A percentile compares a stretch with the other conserved stretches of the same genome.
Evolutionary conservation across 345 rosid species (phyloP).

Genomic region (Cardiospermum halicacabum): DNA sequence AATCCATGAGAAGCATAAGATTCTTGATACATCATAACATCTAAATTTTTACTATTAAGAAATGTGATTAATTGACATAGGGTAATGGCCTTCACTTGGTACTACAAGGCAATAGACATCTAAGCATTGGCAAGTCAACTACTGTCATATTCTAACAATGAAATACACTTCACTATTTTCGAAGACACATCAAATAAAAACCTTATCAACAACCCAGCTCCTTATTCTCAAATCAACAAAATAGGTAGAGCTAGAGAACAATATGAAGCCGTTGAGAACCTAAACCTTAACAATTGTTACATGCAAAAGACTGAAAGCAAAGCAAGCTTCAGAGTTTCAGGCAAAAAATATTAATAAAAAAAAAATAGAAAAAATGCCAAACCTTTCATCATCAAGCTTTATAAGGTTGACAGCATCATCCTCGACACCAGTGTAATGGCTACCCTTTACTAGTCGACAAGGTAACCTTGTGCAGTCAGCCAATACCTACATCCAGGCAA

Average conservation of each 20-base stretch:
- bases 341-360: no score
- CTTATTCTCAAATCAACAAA: not conserved
- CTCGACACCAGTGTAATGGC: slow-evolving; percentile 97
- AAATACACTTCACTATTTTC: not conserved
- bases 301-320: slow-evolving; percentile 20
- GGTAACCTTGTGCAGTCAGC: slow-evolving; percentile 76
- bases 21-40: no score
- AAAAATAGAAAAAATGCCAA: no score
- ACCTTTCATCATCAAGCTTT: slow-evolving; percentile 91
- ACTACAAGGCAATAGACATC: not conserved
- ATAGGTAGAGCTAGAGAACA: not conserved
- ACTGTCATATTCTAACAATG: not conserved
- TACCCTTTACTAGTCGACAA: slow-evolving; percentile 96
- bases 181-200: not conserved
- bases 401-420: slow-evolving; percentile 96
- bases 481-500: slow-evolving; percentile 60
- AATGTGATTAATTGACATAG: not conserved
- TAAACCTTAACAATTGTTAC: not conserved
- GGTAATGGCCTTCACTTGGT: not conserved
- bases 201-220: not conserved
- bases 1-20: not conserved
- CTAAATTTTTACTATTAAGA: no score
- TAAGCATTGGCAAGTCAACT: not conserved
- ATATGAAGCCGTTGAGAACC: not conserved
- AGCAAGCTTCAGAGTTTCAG: no score